Base-by-base conservation (phyloP, 352 stramenopile species). In the Blastocystis hominis region DNA sequence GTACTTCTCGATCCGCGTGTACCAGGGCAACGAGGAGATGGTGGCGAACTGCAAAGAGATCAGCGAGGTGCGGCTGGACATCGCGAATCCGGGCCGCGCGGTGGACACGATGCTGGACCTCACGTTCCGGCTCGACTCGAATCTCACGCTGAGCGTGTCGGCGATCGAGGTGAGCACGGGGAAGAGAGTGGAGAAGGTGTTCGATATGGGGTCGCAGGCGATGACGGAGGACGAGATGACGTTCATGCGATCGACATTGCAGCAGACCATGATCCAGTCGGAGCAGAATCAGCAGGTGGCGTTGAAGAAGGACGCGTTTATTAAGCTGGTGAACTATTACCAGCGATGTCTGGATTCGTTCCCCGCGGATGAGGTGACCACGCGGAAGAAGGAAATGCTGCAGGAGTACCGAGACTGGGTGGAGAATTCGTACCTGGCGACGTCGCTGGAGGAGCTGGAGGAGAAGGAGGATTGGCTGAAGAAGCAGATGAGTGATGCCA, bases 1-100 rank as follows among this genome's bases (percentile, higher is more conserved):
- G n/a, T 56, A 13, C 34, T 38, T 80, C 6, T 17, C 17, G 20
- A 62, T 80, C 70, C 15, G 30, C 10, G 56, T 80, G 38, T 80
- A 44, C 70, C 70, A 80, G 70, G 70, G 70, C 17, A 42, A 62
- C 20, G 53, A n/a, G 15, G 17, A 34, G 47, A 63, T 80, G 70
- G 70, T 47, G 5, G 70, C 13, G 30, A 47, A 80, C 54, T 80
- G 70, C 54, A 80, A 80, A 47, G 30, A 64, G 70, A 80, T 80
- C 70, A 80, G 24, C 54, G 70, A 80, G 36, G 24, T 80, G 3
- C 30, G 54, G 7, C 6, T 80, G 30, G 13, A 42, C n/a, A 62
- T 80, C 42, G 30, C 62, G 44, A 66, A 42, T n/a, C 70, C 70
- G 4, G 70, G 70, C 7, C 70, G 38, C 15, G 47, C 38, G 5